Percentiles rank a stretch among this genome's conserved stretches.
Conservation (phyloP, 768 basidiomycete genomes). For the Exidia glandulosa region DNA sequence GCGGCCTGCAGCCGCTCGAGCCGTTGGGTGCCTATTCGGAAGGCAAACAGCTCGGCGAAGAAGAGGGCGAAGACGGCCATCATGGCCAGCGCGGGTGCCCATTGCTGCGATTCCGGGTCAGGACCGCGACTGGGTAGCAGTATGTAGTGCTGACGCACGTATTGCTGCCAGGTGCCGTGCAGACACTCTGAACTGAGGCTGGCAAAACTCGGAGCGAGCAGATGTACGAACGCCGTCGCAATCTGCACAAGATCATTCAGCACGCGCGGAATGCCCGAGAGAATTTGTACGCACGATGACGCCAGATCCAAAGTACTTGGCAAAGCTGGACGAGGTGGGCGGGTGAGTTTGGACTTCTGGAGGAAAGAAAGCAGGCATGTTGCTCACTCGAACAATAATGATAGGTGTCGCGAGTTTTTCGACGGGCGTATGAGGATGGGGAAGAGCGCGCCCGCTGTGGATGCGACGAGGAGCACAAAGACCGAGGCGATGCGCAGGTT, state of each 20-base stretch:
- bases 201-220: slow-evolving; percentile 63
- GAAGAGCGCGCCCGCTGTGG: slow-evolving; percentile 13
- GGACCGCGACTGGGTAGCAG: neutral
- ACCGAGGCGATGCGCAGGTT: slow-evolving; percentile 11
- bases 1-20: slow-evolving; percentile 26
- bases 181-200: slow-evolving; percentile 66
- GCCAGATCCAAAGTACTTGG: slow-evolving; percentile 86
- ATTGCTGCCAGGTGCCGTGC: slow-evolving; percentile 53
- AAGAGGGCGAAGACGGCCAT: slow-evolving; percentile 76
- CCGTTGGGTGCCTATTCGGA: slow-evolving; percentile 72
- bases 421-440: slow-evolving; percentile 8
- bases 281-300: slow-evolving; percentile 59
- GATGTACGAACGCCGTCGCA: slow-evolving; percentile 82
- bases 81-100: slow-evolving; percentile 71
- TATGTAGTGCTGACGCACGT: slow-evolving; percentile 38
- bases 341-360: neutral
- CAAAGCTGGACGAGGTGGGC: slow-evolving; percentile 38
- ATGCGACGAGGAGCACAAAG: slow-evolving; percentile 15
- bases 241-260: slow-evolving; percentile 36
- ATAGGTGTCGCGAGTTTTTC: neutral
- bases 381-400: slow-evolving; percentile 53
- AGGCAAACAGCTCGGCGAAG: slow-evolving; percentile 74
- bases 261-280: neutral
- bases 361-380: neutral
- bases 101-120: slow-evolving; percentile 45